These are phyloP conservation scores for Aspergillus puulaauensis DNA, from an alignment of 2,329 filamentous ascomycete genomes.

Conservation along the genomic window DNA sequence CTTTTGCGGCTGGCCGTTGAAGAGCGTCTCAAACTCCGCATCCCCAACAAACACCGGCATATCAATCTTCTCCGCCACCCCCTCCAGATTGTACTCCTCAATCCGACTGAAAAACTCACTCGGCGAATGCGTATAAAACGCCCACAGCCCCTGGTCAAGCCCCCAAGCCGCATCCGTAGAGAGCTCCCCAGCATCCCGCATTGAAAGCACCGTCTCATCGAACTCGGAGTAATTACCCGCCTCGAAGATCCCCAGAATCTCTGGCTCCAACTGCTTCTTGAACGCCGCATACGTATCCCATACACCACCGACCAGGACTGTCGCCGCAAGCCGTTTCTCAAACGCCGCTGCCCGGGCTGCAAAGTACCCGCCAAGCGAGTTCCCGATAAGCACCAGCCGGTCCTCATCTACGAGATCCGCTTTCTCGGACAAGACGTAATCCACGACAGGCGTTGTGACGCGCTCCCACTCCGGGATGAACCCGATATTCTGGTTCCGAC, in stretches of 20 bases:
- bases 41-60: constrained; percentile 3
- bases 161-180: neutral
- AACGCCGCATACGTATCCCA: neutral
- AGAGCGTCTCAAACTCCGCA: neutral
- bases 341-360: neutral
- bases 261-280: neutral
- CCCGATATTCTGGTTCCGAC: constrained; percentile 42
- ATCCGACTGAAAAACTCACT: neutral
- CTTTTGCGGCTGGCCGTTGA: neutral
- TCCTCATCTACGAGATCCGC: neutral
- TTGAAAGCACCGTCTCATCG: neutral
- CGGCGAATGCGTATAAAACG: neutral
- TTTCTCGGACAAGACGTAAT: constrained; percentile 25
- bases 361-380: neutral
- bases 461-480: constrained; percentile 49
- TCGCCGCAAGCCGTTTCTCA: neutral
- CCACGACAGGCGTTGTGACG: constrained; percentile 43
- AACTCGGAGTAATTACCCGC: neutral
- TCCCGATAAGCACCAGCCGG: neutral
- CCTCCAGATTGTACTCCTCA: neutral
- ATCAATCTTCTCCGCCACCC: neutral
- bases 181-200: neutral
- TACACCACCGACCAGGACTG: neutral
- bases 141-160: neutral
- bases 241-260: neutral